Base-by-base conservation (phyloP, 139 green algal genomes). In the Nannochloris sp. region DNA sequence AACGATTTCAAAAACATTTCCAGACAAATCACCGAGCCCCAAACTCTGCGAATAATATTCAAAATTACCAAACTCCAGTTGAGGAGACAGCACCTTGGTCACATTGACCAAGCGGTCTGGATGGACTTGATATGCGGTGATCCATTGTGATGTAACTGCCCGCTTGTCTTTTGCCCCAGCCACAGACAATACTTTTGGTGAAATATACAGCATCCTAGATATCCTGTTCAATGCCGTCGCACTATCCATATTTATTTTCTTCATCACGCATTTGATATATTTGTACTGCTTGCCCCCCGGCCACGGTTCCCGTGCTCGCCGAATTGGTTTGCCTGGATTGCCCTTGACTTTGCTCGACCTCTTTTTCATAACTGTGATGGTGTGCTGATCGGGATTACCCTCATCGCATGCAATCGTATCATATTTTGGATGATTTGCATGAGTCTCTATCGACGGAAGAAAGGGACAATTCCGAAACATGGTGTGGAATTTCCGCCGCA, bases 101-200 rank as follows among this genome's bases (percentile, higher is more conserved):
- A 72, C 23, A 5, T 9, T 48, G 8, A 71, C 60, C 46, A 81
- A 57, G 11, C 61, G 40, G 4, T 7, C 4, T 4, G 78, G 61
- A 50, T 61, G 37, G 46, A 92, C 61, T 62, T 82, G 87, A 67
- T 72, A 85, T 8, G 76, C 81, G 0, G 90, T 92, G 10, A 91
- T 83, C 11, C 72, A 79, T 75, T 96, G 87, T 5, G 64, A 60
- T 0, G 91, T 97, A 3, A 96, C 72, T 2, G 76, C 92, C 0
- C 92, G 73, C 81, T 95, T 97, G 78, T 97, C 92, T 79, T 97
- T 97, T 37, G 87, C 96, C 59, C 92, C 91, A 16, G 87, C 83
- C 36, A 85, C 81, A 0, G 48, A 61, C 31, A 89, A 81, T 3
- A 59, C 5, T 36, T 69, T 72, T 31, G 62, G 50, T 14, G 66